phyloP scores from a whole-genome alignment of 2,329 filamentous ascomycete species.

The Oidium heveae region DNA sequence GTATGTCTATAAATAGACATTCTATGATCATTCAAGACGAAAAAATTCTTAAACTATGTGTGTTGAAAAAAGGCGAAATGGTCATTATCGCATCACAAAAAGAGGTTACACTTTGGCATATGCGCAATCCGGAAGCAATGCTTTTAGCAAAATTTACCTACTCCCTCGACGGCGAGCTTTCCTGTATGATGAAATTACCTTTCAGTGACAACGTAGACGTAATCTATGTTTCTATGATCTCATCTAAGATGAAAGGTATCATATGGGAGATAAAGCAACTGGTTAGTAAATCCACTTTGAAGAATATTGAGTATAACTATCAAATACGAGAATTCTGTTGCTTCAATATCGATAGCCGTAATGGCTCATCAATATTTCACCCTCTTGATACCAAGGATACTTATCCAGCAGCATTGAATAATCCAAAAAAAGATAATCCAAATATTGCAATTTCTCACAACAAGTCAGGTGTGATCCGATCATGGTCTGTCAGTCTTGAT shows the following conservation, averaged over 20 bases:
- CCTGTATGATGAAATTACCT: slow-evolving; percentile 58
- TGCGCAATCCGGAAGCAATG: slow-evolving; percentile 29
- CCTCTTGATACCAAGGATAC: slow-evolving; percentile 73
- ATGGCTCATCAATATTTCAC: slow-evolving; percentile 40
- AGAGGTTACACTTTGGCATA: slow-evolving; percentile 57
- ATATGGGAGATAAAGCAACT: slow-evolving; percentile 58
- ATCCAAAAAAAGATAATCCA: slow-evolving; percentile 62
- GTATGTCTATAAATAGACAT: slow-evolving; percentile 34
- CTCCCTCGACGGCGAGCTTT: slow-evolving; percentile 37
- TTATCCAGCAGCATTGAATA: slow-evolving; percentile 43
- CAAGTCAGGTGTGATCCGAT: slow-evolving; percentile 44
- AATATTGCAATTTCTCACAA: slow-evolving; percentile 77
- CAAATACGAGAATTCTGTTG: slow-evolving; percentile 40
- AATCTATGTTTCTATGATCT: slow-evolving; percentile 59
- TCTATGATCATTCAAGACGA: slow-evolving; percentile 41
- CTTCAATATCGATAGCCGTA: slow-evolving; percentile 37
- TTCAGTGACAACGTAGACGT: slow-evolving; percentile 25
- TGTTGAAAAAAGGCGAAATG: slow-evolving; percentile 53
- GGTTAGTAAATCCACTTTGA: slow-evolving; percentile 14
- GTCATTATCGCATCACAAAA: slow-evolving; percentile 56
- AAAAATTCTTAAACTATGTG: slow-evolving; percentile 56
- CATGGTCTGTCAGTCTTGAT: slow-evolving; percentile 64
- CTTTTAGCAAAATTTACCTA: slow-evolving; percentile 35
- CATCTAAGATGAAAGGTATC: slow-evolving; percentile 50
- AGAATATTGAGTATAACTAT: slow-evolving; percentile 15